Evolutionary conservation across 2,329 filamentous ascomycete genomes (phyloP), one percentile per base, ranked within the genome.

Genomic region (Neocucurbitaria cava): DNA sequence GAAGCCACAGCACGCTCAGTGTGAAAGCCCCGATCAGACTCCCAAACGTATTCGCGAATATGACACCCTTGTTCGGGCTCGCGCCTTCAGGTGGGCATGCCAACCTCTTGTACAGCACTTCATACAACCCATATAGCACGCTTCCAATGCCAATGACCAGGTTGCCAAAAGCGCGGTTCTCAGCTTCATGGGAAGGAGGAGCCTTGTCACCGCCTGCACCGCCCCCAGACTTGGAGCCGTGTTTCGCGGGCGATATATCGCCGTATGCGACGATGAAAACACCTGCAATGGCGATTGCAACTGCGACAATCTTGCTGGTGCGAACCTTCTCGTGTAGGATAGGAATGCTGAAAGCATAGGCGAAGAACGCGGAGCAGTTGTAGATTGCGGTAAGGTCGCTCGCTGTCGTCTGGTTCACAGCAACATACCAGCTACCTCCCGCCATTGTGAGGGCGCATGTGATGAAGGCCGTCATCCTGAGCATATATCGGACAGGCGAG

Each of bases 341-440:
- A 1, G 93, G 92, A 40, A 99, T 92, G 41, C 91, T 96, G 73
- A 99, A 99, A 11, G 91, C 94, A 73, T 99, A 99, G 44, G 95
- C 95, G 75, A 99, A 99, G 78, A 99, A 99, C 54, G 95, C 94
- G 48, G 91, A 96, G 82, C 95, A 99, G 79, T 99, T 99, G 84
- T 99, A 99, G 67, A 99, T 99, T 49, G 95, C 95, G 0, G 95
- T 99, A 66, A 99, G 79, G 76, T 99, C 95, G 62, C 90, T 92
- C 2, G 95, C 90, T 3, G 91, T 96, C 1, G 95, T 99, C 81
- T 96, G 79, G 77, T 92, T 91, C 54, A 99, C 94, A 15, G 95
- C 94, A 31, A 98, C 83, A 71, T 98, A 99, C 95, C 95, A 99
- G 68, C 89, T 94, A 47, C 93, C 86, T 23, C 95, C 95, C 0